A percentile compares a stretch with the other conserved stretches of the same genome.
phyloP scores from a whole-genome alignment of 495 filamentous ascomycete species.

The Podospora pseudoanserina region DNA sequence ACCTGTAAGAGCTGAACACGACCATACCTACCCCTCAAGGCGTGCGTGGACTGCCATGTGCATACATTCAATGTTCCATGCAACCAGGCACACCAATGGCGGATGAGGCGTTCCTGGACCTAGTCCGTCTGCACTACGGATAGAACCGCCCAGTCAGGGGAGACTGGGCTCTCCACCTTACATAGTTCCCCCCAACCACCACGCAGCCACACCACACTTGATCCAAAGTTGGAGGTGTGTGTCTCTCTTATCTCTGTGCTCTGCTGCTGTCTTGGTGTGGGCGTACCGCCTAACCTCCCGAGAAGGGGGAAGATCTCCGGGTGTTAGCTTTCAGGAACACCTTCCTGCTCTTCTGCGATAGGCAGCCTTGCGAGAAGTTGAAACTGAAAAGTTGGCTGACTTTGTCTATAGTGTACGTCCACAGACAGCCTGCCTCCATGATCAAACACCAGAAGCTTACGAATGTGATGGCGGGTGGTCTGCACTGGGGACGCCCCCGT shows the following conservation, averaged over 20 bases:
- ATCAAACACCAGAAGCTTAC: neutral
- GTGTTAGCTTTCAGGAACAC: neutral
- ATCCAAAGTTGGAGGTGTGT: neutral
- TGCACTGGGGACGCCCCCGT: neutral
- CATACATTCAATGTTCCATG: neutral
- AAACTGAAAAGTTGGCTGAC: neutral
- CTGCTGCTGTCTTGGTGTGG: neutral
- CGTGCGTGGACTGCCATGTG: neutral
- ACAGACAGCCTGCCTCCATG: no score
- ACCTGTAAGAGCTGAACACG: neutral
- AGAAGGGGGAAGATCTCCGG: neutral
- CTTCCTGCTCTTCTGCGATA: neutral
- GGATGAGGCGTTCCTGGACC: neutral
- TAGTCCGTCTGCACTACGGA: neutral
- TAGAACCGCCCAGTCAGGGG: no score
- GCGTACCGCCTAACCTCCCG: neutral
- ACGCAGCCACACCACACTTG: neutral
- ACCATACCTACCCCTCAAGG: no score
- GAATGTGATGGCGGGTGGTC: neutral
- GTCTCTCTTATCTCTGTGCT: neutral
- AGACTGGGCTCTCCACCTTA: no score
- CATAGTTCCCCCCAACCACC: neutral
- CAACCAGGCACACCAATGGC: neutral
- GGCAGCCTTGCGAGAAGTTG: neutral
- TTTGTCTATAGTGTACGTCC: neutral